Percentiles rank a stretch among this genome's conserved stretches.
phyloP scores from a whole-genome alignment of 2,329 filamentous ascomycete genomes.

The Didymella arachidicola region DNA sequence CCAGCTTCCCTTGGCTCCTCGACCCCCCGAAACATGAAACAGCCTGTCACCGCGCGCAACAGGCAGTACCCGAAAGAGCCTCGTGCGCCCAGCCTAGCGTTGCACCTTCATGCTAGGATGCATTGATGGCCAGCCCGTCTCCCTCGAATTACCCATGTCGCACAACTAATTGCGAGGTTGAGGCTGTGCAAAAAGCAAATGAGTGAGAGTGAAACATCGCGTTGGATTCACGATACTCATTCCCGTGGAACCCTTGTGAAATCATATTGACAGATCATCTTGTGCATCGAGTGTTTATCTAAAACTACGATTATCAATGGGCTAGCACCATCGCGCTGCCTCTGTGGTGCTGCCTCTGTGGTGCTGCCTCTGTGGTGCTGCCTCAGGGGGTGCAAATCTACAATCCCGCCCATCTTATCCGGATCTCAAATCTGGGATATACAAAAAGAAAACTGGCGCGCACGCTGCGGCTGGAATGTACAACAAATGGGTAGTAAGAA shows the following conservation, averaged over 20 bases:
- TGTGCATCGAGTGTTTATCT: constrained; percentile 8
- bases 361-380: constrained; percentile 13
- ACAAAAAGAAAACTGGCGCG: constrained; percentile 11
- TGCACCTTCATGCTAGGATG: constrained; percentile 22
- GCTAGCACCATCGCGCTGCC: constrained; percentile 16
- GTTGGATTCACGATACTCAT: not conserved
- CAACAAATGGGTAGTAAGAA: constrained; percentile 24
- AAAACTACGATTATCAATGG: constrained; percentile 19
- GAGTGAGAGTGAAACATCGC: not conserved
- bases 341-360: constrained; percentile 5
- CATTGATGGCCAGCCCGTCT: constrained; percentile 20
- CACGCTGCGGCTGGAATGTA: constrained; percentile 19
- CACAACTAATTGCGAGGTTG: not conserved
- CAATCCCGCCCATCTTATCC: constrained; percentile 10
- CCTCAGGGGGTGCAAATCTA: constrained; percentile 7
- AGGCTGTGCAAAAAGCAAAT: constrained; percentile 15
- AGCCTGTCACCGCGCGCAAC: constrained; percentile 23
- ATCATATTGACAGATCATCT: not conserved
- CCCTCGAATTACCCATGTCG: constrained; percentile 21
- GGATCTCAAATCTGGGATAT: constrained; percentile 18
- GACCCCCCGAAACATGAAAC: constrained; percentile 18
- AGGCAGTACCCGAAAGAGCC: constrained; percentile 24
- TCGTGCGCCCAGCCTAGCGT: constrained; percentile 14
- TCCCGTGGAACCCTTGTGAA: not conserved
- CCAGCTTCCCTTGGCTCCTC: constrained; percentile 8